A percentile compares a stretch with the other conserved stretches of the same genome.
Conservation (phyloP, 305 asterid genomes). For the Ilex paraguariensis region DNA sequence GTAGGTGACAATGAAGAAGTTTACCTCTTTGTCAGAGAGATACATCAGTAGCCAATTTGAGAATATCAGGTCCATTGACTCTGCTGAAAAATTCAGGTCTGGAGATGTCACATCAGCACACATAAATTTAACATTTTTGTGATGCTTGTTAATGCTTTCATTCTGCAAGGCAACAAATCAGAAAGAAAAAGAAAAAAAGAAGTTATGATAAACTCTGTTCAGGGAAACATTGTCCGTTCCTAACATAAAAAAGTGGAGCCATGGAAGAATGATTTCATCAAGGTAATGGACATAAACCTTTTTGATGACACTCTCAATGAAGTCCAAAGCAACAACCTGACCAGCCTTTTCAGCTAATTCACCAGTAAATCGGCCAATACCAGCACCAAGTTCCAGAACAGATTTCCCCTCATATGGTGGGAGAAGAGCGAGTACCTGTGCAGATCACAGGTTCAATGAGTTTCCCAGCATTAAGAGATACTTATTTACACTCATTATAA, state of each 20-base stretch:
- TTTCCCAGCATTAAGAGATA: too few relatives aligned
- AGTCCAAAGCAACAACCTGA: slow-evolving; percentile 71
- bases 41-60: slow-evolving; percentile 98
- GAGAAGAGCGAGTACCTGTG: slow-evolving; percentile 76
- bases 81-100: slow-evolving; percentile 62
- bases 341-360: slow-evolving; percentile 77
- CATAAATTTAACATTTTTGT: slow-evolving; percentile 67
- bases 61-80: slow-evolving; percentile 74
- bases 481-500: too few relatives aligned
- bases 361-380: slow-evolving; percentile 97
- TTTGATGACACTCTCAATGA: slow-evolving; percentile 72
- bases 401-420: slow-evolving; percentile 83
- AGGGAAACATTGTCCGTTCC: not conserved
- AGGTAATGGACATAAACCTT: slow-evolving; percentile 51
- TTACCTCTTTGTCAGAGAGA: slow-evolving; percentile 90
- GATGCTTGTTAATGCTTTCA: slow-evolving; percentile 55
- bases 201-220: not conserved
- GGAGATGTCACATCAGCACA: slow-evolving; percentile 94
- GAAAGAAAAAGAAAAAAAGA: not conserved
- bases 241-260: not conserved
- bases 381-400: slow-evolving; percentile 95
- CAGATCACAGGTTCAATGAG: slow-evolving; percentile 1
- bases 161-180: slow-evolving; percentile 37
- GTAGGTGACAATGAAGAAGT: slow-evolving; percentile 9
- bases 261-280: not conserved